Evolutionary conservation across 331 rosid genomes (phyloP).

Genomic region (Rhamnella rubrinervis): DNA sequence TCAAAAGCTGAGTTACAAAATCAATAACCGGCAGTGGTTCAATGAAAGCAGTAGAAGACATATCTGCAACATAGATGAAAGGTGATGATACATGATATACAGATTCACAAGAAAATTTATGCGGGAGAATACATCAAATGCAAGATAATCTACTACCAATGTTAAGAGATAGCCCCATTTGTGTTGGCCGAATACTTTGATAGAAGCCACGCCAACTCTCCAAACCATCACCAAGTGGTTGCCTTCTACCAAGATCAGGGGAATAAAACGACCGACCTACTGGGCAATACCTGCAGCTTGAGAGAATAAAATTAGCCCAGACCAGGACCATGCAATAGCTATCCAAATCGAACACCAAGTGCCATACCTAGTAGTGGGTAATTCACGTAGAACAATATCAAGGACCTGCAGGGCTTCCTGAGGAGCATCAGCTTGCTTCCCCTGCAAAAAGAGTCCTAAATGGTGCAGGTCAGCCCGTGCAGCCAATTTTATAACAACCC

Average conservation of each 20-base stretch:
- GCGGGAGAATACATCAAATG: background rate
- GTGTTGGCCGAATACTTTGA: slow-evolving; percentile 97
- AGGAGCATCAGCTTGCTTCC: slow-evolving; percentile 93
- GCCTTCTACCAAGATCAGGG: slow-evolving; percentile 77
- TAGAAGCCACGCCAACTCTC: slow-evolving; percentile 99
- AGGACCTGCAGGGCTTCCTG: slow-evolving; percentile 97
- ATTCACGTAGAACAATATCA: slow-evolving; percentile 87
- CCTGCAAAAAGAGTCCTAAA: slow-evolving; percentile 84
- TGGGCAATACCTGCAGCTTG: slow-evolving; percentile 65
- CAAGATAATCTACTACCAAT: slow-evolving; percentile 46
- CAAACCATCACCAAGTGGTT: slow-evolving; percentile 89
- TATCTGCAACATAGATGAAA: slow-evolving; percentile 50
- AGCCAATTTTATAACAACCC: slow-evolving; percentile 84
- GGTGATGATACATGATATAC: background rate
- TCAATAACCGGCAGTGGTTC: slow-evolving; percentile 93
- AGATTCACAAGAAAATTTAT: background rate
- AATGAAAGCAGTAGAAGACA: slow-evolving; percentile 95
- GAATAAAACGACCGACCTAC: slow-evolving; percentile 94
- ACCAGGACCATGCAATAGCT: background rate
- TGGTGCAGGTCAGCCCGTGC: slow-evolving; percentile 95
- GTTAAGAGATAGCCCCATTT: slow-evolving; percentile 90
- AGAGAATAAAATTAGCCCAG: slow-evolving; percentile 3
- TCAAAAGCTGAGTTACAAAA: slow-evolving; percentile 74
- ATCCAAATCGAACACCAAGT: background rate
- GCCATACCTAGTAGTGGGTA: slow-evolving; percentile 73